Base-by-base conservation (phyloP, 768 basidiomycete species). In the Symmetrospora coprosmae region DNA sequence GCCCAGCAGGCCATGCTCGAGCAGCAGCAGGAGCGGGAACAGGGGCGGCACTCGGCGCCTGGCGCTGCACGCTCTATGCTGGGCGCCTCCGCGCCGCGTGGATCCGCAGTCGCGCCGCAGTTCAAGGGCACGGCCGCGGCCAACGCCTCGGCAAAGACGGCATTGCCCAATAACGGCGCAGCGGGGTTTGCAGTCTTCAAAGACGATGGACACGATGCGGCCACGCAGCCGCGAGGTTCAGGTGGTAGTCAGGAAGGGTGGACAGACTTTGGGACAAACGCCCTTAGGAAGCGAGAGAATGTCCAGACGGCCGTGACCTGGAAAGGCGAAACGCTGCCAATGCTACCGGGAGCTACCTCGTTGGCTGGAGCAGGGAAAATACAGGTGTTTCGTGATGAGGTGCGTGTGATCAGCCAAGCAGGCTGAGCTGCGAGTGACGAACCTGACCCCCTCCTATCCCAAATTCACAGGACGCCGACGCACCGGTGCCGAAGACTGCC, bases 341-440 rank as follows among this genome's bases (percentile, higher is more conserved):
- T 73, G 64, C 66, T 63, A 4, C 65, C 69, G 28, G 62, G 49
- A 46, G 66, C 60, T 31, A 43, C 68, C n/a, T 35, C 48, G 4
- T 16, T 33, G 23, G 34, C 52, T n/a, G 64, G 71, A 2, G 73
- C 72, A 3, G 73, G 73, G 25, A 75, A 74, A 63, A 65, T 77
- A 23, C 73, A 75, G 50, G 74, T 78, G 0, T 76, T 75, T 66
- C 70, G 73, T 30, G 77, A 78, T 63, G 67, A 70, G 34, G 76
- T 74, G 55, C 59, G 73, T 68, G 33, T 28, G 13, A 17, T 17
- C 25, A 21, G 31, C 13, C 23, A 25, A 60, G 25, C 17, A 60
- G 34, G 58, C 46, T 25, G 48, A 49, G 9, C 9, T 58, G 23
- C 51, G 56, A 47, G 39, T 39, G 31, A 17, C 39, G 38, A 30